Evolutionary conservation across 2,329 filamentous ascomycete species (phyloP), one percentile per base, ranked within the genome.

Genomic region (Xylariaceae sp.): DNA sequence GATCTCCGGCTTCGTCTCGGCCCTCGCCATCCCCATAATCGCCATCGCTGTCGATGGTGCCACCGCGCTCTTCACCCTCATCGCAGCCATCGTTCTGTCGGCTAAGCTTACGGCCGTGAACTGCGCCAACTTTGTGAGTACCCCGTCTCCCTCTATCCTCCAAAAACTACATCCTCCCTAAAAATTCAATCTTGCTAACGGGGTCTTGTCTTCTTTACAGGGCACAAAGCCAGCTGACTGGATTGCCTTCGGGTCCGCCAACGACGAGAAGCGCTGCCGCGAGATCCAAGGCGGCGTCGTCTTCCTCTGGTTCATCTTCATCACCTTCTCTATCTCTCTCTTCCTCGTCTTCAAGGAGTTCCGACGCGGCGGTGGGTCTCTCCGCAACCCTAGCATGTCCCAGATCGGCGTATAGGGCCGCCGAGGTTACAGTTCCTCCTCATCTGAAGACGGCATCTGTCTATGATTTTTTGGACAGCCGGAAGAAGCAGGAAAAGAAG

Each of bases 301-400:
- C 29, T 92, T 92, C 70, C 75, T 88, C 68, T 92, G 85, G 85
- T 90, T 91, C 69, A 76, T 88, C 39, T 88, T 84, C 64, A 75
- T 70, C 32, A 72, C 76, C 21, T 86, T 84, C 59, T 68, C 72
- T 22, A 80, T 71, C 3, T 74, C 75, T 33, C 63, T 82, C 36
- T 70, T 79, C 60, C 74, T 86, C 52, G 68, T 75, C 44, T 64
- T 81, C 57, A 67, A 70, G 48, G 73, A 75, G 47, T 72, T 75
- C 55, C 72, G 76, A 37, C 74, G 80, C 33, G 67, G 73, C 43
- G 67, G 69, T 42, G 69, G 73, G 14, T 73, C 72, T 22, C 56
- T 70, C 38, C 66, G 70, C 50, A 50, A 57, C 11, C 77, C 78
- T 42, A 72, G 64, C 57, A 82, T 82, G 78, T 74, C 75, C 43